Evolutionary conservation across 2,329 filamentous ascomycete genomes (phyloP).

Genomic region (Verticillium klebahnii): DNA sequence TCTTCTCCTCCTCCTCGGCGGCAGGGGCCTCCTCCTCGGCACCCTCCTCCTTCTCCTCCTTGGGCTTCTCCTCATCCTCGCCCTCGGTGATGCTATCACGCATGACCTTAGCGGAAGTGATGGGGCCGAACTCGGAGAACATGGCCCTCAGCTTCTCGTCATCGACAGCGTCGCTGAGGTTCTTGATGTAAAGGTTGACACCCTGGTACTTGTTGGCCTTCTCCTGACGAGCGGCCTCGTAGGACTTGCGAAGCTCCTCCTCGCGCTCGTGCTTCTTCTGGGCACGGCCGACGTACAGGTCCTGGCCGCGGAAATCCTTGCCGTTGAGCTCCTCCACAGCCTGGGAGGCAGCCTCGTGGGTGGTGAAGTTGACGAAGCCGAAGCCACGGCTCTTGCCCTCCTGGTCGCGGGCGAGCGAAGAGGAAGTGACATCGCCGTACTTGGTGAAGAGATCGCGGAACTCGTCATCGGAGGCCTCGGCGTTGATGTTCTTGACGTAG

Average conservation of each 20-base stretch:
- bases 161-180: conserved; percentile 92
- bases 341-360: conserved; percentile 78
- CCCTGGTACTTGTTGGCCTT: conserved; percentile 99
- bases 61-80: conserved; percentile 42
- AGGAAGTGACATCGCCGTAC: conserved; percentile 92
- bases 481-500: conserved; percentile 96
- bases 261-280: conserved; percentile 99
- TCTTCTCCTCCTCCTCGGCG: conserved; percentile 40
- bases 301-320: conserved; percentile 88
- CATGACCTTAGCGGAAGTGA: conserved; percentile 99
- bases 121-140: conserved; percentile 86
- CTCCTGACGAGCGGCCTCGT: conserved; percentile 94
- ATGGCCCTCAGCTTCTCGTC: conserved; percentile 96
- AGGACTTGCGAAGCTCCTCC: conserved; percentile 98
- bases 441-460: conserved; percentile 91
- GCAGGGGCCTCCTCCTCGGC: conserved; percentile 40
- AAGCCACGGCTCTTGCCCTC: conserved; percentile 95
- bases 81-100: conserved; percentile 65
- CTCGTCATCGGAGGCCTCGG: conserved; percentile 83
- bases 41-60: conserved; percentile 45
- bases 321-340: conserved; percentile 91
- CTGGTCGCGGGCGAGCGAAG: conserved; percentile 81
- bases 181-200: conserved; percentile 99
- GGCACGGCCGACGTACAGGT: conserved; percentile 94
- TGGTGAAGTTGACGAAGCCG: conserved; percentile 93